Percentiles rank a stretch among this genome's conserved stretches.
phyloP scores from a whole-genome alignment of 2,329 filamentous ascomycete species.

The Cryphonectria carpinicola region DNA sequence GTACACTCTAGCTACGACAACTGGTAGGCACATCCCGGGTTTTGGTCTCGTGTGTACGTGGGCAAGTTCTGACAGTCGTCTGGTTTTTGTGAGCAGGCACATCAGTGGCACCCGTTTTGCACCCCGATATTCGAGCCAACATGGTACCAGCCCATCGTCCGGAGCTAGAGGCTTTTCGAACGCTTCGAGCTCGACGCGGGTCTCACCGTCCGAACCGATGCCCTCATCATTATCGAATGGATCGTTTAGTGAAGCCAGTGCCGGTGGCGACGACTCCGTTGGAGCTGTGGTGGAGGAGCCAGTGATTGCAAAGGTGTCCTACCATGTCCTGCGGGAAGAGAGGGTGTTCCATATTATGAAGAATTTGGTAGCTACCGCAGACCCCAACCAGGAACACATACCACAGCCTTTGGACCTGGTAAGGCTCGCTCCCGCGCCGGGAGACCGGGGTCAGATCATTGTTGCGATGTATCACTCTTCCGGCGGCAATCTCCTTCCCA shows the following conservation, averaged over 20 bases:
- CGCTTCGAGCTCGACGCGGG: slow-evolving; percentile 45
- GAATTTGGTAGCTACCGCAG: slow-evolving; percentile 69
- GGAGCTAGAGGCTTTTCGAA: slow-evolving; percentile 35
- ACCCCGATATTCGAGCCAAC: slow-evolving; percentile 48
- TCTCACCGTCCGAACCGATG: slow-evolving; percentile 47
- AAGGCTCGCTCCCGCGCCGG: slow-evolving; percentile 67
- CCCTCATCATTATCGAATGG: slow-evolving; percentile 32
- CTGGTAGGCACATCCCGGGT: slow-evolving; percentile 59
- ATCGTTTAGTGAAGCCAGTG: slow-evolving; percentile 22
- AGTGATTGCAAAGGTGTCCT: slow-evolving; percentile 82
- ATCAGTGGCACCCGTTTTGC: slow-evolving; percentile 66
- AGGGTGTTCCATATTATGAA: slow-evolving; percentile 84
- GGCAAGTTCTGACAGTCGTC: slow-evolving; percentile 27
- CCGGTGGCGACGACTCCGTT: slow-evolving; percentile 33
- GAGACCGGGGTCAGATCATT: slow-evolving; percentile 72
- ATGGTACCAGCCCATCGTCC: slow-evolving; percentile 50
- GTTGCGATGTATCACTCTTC: slow-evolving; percentile 82
- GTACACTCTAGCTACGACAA: slow-evolving; percentile 80
- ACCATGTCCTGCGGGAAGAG: slow-evolving; percentile 81
- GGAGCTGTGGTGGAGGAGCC: slow-evolving; percentile 62
- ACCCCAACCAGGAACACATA: slow-evolving; percentile 76
- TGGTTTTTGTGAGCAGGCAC: slow-evolving; percentile 53
- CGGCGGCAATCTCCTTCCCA: slow-evolving; percentile 72
- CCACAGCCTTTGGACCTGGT: slow-evolving; percentile 80
- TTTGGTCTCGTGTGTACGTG: background rate